Conservation (phyloP, 1,284 basidiomycete species). For the Naganishia sp. region DNA sequence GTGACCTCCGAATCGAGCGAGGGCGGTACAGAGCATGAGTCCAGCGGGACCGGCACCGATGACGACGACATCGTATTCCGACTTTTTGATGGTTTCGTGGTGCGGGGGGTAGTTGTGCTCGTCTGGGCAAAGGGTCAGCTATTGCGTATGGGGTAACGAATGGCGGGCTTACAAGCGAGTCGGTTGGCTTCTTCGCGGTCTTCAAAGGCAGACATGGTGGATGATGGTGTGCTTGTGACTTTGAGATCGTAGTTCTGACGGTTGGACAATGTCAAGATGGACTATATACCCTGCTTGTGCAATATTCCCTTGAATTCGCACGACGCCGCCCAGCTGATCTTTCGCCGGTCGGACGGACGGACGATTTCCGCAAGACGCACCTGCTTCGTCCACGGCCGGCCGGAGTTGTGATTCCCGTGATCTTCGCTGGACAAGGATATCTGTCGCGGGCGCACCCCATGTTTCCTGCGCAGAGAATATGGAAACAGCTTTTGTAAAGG, state of each 20-base stretch:
- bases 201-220: conserved; percentile 17
- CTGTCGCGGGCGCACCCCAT: background rate
- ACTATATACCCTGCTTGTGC: background rate
- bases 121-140: conserved; percentile 19
- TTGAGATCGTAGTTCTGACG: background rate
- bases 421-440: too few relatives aligned
- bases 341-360: conserved; percentile 10
- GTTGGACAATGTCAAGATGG: background rate
- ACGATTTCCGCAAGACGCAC: conserved; percentile 9
- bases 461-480: background rate
- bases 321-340: conserved; percentile 12
- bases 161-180: conserved; percentile 28
- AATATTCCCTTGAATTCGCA: background rate
- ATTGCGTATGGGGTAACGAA: background rate
- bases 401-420: conserved; percentile 7
- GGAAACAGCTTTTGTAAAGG: too few relatives aligned
- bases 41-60: conserved; percentile 55
- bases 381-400: conserved; percentile 22
- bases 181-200: conserved; percentile 34
- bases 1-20: conserved; percentile 29
- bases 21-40: conserved; percentile 34
- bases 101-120: conserved; percentile 33
- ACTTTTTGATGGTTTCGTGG: conserved; percentile 27
- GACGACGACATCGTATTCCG: conserved; percentile 58
- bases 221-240: background rate